Conservation (phyloP, 176 grass and related monocot genomes). For the Juncus inflexus region DNA sequence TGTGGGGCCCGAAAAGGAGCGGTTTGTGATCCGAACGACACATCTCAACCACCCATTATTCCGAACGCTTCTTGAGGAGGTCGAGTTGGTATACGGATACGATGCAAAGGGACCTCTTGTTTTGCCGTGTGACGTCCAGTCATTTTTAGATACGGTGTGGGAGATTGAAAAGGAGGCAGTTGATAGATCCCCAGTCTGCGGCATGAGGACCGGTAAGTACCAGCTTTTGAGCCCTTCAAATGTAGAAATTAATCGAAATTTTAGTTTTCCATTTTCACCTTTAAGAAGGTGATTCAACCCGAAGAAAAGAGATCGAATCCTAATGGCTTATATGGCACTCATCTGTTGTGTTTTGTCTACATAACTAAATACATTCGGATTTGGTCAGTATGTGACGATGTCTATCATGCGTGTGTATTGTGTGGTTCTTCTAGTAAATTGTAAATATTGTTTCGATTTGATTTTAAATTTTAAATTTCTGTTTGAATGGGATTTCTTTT, state of each 20-base stretch:
- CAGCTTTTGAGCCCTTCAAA: conserved; percentile 40
- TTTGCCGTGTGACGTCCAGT: conserved; percentile 59
- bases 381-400: too few species aligned
- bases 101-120: conserved; percentile 53
- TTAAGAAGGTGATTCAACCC: not conserved
- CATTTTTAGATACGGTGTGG: conserved; percentile 58
- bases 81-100: conserved; percentile 61
- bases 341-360: too few species aligned
- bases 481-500: too few species aligned
- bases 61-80: conserved; percentile 56
- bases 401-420: too few species aligned
- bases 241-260: conserved; percentile 6
- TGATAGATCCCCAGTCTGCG: conserved; percentile 34
- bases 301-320: too few species aligned
- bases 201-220: conserved; percentile 28
- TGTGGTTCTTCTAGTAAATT: too few species aligned
- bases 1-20: conserved; percentile 57
- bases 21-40: conserved; percentile 55
- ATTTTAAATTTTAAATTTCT: too few species aligned
- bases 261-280: conserved; percentile 10
- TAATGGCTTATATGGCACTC: too few species aligned
- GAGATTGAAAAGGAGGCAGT: conserved; percentile 42
- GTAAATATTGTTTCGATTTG: too few species aligned
- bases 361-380: too few species aligned
- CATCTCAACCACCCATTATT: conserved; percentile 67